Conservation (phyloP, 305 asterid species). For the Fraxinus sp. region DNA sequence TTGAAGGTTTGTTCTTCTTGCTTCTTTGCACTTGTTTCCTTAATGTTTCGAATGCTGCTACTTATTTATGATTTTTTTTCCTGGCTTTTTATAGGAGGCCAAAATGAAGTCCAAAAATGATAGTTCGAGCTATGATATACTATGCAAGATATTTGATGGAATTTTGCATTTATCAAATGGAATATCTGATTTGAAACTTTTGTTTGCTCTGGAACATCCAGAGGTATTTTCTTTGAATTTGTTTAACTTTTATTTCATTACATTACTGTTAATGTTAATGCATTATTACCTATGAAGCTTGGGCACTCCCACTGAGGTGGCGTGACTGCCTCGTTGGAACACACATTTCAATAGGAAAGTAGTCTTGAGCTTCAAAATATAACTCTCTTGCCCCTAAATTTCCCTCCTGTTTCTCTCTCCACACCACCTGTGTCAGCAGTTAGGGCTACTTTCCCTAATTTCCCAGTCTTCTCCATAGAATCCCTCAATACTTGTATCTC, state of each 20-base stretch:
- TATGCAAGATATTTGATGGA: constrained; percentile 63
- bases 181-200: constrained; percentile 52
- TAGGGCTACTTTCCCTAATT: not conserved
- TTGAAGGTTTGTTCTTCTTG: constrained; percentile 51
- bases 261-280: not conserved
- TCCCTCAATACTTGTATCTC: not conserved
- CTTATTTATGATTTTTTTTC: constrained; percentile 10
- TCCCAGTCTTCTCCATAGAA: not conserved
- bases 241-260: not conserved
- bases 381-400: not conserved
- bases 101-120: constrained; percentile 54
- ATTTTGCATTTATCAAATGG: constrained; percentile 48
- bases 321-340: not conserved
- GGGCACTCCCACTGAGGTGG: not conserved
- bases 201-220: constrained; percentile 79
- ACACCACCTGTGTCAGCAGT: not conserved
- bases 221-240: constrained; percentile 49
- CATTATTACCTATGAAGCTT: not conserved
- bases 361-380: not conserved
- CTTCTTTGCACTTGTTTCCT: constrained; percentile 15
- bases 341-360: not conserved
- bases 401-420: not conserved
- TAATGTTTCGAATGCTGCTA: constrained; percentile 13
- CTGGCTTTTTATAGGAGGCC: constrained; percentile 37
- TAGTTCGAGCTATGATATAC: constrained; percentile 51